Evolutionary conservation across 192 early-diverging fungal genomes (phyloP).

Genomic region (Oehlia diaphana): DNA sequence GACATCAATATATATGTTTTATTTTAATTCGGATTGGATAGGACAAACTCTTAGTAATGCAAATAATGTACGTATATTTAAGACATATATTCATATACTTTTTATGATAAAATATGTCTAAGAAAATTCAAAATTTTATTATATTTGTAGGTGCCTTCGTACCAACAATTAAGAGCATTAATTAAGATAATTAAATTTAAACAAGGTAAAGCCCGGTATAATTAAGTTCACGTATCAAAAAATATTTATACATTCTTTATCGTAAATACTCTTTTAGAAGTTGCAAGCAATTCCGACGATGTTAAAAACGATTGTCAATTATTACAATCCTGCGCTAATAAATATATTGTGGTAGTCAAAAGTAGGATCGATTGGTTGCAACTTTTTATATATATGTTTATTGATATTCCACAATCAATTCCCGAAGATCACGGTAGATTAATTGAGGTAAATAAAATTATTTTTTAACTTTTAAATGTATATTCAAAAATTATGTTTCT

Average conservation of each 20-base stretch:
- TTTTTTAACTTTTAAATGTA: neutral
- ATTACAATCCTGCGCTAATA: neutral
- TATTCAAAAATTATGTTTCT: neutral
- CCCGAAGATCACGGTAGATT: constrained; percentile 4
- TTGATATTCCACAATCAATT: neutral
- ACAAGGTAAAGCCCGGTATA: neutral
- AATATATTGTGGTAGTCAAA: neutral
- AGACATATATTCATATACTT: neutral
- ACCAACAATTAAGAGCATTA: neutral
- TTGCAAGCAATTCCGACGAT: neutral
- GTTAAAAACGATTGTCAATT: constrained; percentile 3
- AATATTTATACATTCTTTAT: neutral
- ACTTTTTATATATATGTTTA: constrained; percentile 13
- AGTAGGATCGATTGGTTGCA: neutral
- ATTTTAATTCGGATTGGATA: neutral
- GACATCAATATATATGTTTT: neutral
- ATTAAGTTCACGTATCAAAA: neutral
- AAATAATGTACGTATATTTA: neutral
- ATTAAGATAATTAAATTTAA: constrained; percentile 16
- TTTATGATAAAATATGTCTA: too few species aligned
- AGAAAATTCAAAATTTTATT: neutral
- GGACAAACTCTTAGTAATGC: neutral
- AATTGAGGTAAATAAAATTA: neutral
- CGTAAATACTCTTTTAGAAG: neutral
- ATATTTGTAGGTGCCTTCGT: neutral